Conservation (phyloP, 2,329 filamentous ascomycete species). For the Shiraia bambusicola region DNA sequence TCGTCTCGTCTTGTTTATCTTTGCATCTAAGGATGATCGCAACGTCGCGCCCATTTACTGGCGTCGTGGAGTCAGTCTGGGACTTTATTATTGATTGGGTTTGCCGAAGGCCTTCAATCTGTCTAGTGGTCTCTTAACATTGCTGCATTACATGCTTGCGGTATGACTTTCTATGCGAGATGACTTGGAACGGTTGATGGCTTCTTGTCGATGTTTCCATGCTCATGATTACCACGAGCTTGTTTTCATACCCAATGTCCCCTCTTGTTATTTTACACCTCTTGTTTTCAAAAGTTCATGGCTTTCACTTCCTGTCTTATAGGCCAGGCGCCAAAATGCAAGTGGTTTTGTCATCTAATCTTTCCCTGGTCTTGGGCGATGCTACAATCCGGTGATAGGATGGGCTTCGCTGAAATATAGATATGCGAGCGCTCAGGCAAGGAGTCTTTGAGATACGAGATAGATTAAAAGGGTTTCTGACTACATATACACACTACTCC, state of each 20-base stretch:
- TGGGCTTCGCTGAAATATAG: conserved; percentile 24
- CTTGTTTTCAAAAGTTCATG: conserved; percentile 39
- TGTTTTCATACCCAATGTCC: conserved; percentile 24
- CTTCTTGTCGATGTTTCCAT: conserved; percentile 5
- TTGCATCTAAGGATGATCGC: conserved; percentile 28
- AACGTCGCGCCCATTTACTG: conserved; percentile 28
- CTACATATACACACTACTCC: conserved; percentile 17
- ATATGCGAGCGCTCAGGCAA: conserved; percentile 36
- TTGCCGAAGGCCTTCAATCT: conserved; percentile 22
- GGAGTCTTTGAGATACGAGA: conserved; percentile 30
- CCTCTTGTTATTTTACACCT: conserved; percentile 18
- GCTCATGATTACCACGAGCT: conserved; percentile 9
- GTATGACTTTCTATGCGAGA: conserved; percentile 18
- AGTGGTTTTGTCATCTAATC: conserved; percentile 24
- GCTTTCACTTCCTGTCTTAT: conserved; percentile 20
- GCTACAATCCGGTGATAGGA: conserved; percentile 14
- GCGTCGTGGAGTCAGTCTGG: conserved; percentile 28
- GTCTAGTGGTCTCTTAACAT: conserved; percentile 18
- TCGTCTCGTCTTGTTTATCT: conserved; percentile 11
- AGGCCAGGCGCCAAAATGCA: conserved; percentile 24
- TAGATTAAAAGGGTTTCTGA: conserved; percentile 34
- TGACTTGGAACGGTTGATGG: conserved; percentile 17
- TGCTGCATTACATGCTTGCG: conserved; percentile 18
- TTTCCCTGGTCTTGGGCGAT: conserved; percentile 19
- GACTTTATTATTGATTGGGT: conserved; percentile 24